Evolutionary conservation across 1,284 basidiomycete genomes (phyloP).

Genomic region (Trichosporon inkin): DNA sequence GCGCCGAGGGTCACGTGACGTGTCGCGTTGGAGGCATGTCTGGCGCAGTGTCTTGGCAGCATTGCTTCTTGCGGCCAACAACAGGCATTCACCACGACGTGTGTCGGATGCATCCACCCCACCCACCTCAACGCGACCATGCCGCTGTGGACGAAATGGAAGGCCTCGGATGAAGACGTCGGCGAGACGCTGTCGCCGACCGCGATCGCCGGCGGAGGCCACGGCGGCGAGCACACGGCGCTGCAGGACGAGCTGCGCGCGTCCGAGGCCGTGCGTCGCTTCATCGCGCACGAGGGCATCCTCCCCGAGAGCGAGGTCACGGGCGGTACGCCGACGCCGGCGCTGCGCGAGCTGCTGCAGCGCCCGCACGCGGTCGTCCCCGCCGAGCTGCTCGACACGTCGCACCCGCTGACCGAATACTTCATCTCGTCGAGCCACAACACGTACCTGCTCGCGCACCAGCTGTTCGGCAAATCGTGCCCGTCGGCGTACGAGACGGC

Average conservation of each 20-base stretch:
- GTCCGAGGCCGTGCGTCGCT: constrained; percentile 14
- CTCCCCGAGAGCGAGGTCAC: constrained; percentile 9
- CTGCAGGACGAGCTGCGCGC: constrained; percentile 11
- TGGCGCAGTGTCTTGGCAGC: too few relatives aligned
- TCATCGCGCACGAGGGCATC: constrained; percentile 16
- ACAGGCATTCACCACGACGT: too few relatives aligned
- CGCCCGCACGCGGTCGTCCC: constrained; percentile 16
- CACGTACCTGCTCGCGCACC: constrained; percentile 77
- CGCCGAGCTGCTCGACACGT: constrained; percentile 12
- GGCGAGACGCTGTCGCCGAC: constrained; percentile 6
- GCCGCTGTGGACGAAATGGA: constrained; percentile 6
- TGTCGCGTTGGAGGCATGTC: too few relatives aligned
- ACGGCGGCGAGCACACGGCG: not conserved
- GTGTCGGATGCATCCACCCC: not conserved
- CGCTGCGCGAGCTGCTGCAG: constrained; percentile 12
- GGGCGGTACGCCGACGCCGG: not conserved
- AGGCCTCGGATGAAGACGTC: constrained; percentile 15
- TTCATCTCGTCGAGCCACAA: constrained; percentile 94
- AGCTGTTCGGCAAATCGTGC: constrained; percentile 20
- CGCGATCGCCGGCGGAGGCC: constrained; percentile 18
- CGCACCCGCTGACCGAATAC: constrained; percentile 75
- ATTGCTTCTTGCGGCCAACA: too few relatives aligned
- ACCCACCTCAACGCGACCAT: not conserved
- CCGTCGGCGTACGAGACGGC: constrained; percentile 15
- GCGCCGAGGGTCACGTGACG: too few relatives aligned